Percentiles rank a stretch among this genome's conserved stretches.
These are phyloP conservation scores for Alternaria triticina DNA, from an alignment of 2,329 filamentous ascomycete genomes.

Conservation along the genomic window DNA sequence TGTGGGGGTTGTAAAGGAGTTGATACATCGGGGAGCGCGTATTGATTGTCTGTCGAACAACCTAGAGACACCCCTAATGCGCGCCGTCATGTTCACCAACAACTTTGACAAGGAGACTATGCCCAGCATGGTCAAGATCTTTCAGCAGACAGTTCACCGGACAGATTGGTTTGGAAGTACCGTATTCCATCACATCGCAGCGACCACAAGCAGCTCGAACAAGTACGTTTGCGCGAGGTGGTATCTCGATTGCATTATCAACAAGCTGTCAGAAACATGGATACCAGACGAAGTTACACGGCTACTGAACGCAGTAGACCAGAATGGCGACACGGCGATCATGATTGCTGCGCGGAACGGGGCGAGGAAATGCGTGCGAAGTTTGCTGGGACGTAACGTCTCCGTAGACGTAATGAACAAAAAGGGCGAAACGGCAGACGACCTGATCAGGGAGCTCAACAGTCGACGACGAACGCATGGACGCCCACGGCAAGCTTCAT, in stretches of 20 bases:
- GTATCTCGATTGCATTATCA: constrained; percentile 89
- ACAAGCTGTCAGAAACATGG: constrained; percentile 80
- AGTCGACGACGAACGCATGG: constrained; percentile 66
- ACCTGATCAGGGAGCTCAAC: constrained; percentile 78
- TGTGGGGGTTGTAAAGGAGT: constrained; percentile 84
- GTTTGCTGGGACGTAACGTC: constrained; percentile 77
- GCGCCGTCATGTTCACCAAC: constrained; percentile 94
- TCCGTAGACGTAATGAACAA: constrained; percentile 82
- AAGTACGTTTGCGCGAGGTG: constrained; percentile 91
- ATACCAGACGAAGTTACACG: constrained; percentile 77
- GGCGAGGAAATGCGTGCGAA: constrained; percentile 76
- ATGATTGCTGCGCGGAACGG: constrained; percentile 85
- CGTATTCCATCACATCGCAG: constrained; percentile 92
- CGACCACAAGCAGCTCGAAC: constrained; percentile 82
- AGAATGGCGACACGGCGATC: constrained; percentile 89
- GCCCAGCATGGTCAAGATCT: constrained; percentile 79
- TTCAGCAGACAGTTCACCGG: constrained; percentile 80
- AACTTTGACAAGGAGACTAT: constrained; percentile 95
- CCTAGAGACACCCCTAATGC: constrained; percentile 89
- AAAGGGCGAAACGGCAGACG: constrained; percentile 82
- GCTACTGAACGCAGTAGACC: constrained; percentile 81
- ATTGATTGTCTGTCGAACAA: constrained; percentile 69
- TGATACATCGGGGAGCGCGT: constrained; percentile 80
- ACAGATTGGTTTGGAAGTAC: constrained; percentile 83
- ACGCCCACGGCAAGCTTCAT: constrained; percentile 72